Conservation (phyloP, 495 filamentous ascomycete species). For the Patellaria atrata region DNA sequence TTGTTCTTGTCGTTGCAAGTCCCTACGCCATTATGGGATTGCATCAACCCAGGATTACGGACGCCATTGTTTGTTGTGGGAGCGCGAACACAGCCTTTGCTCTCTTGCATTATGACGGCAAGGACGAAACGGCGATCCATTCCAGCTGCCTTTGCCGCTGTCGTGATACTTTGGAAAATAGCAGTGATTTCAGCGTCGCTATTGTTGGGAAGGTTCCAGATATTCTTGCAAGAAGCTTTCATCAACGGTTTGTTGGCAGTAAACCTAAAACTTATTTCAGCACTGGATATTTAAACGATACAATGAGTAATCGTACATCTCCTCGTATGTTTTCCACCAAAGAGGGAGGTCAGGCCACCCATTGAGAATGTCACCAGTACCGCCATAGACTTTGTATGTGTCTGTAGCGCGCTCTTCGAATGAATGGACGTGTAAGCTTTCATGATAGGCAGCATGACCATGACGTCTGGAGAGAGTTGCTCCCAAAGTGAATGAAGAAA, state of each 20-base stretch:
- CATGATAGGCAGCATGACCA: too few species aligned
- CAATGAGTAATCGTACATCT: too few species aligned
- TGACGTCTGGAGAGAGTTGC: too few species aligned
- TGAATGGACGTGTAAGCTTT: too few species aligned
- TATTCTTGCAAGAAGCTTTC: too few species aligned
- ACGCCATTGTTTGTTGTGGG: constrained; percentile 12
- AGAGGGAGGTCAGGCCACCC: constrained; percentile 26
- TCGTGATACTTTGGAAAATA: constrained; percentile 26
- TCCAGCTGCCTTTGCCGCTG: constrained; percentile 17
- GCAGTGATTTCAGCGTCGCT: constrained; percentile 13
- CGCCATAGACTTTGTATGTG: constrained; percentile 14
- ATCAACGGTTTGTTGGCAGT: too few species aligned
- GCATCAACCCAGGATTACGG: constrained; percentile 28
- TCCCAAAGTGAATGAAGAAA: too few species aligned
- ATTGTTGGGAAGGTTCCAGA: constrained; percentile 8
- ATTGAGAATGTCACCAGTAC: constrained; percentile 11
- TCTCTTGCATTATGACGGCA: constrained; percentile 30
- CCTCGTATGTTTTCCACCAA: too few species aligned
- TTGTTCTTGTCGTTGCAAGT: constrained; percentile 17
- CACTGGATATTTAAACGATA: too few species aligned
- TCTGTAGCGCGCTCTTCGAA: constrained; percentile 8
- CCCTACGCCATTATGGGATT: constrained; percentile 21
- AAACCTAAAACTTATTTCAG: too few species aligned
- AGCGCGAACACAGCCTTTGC: constrained; percentile 20
- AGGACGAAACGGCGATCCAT: constrained; percentile 28